Evolutionary conservation across 495 filamentous ascomycete species (phyloP).

Genomic region (Polyplosphaeria fusca): DNA sequence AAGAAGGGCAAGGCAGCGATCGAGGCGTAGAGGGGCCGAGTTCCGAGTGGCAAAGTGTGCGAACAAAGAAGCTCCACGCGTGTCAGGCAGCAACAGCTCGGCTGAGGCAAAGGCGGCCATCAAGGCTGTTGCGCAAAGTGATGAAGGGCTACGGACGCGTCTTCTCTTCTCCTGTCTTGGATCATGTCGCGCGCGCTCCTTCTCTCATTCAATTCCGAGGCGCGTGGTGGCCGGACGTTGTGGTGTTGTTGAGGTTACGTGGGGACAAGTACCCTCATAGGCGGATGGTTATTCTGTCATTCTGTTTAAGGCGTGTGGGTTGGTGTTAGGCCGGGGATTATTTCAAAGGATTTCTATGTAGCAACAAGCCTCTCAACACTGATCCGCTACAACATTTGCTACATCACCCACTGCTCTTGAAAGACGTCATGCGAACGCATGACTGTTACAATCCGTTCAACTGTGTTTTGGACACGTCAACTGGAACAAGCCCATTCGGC

Average conservation of each 20-base stretch:
- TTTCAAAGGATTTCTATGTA: not conserved
- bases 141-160: not conserved
- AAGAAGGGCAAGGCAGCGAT: constrained; percentile 74
- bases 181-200: not conserved
- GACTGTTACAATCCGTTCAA: too few relatives aligned
- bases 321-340: constrained; percentile 1
- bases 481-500: too few relatives aligned
- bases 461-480: too few relatives aligned
- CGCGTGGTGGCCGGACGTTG: not conserved
- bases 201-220: not conserved
- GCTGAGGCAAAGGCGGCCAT: not conserved
- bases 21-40: constrained; percentile 50
- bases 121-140: not conserved
- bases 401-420: too few relatives aligned
- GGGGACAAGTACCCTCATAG: not conserved
- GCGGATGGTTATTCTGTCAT: not conserved
- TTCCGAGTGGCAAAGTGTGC: too few relatives aligned
- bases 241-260: too few relatives aligned
- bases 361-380: too few relatives aligned
- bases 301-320: not conserved
- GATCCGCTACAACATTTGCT: too few relatives aligned
- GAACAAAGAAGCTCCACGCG: too few relatives aligned
- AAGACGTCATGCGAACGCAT: too few relatives aligned
- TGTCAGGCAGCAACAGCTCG: too few relatives aligned
- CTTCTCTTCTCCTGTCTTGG: not conserved